These are phyloP conservation scores for Nakaseomyces nivariensis DNA, from an alignment of 1,139 yeast species.

Conservation along the genomic window DNA sequence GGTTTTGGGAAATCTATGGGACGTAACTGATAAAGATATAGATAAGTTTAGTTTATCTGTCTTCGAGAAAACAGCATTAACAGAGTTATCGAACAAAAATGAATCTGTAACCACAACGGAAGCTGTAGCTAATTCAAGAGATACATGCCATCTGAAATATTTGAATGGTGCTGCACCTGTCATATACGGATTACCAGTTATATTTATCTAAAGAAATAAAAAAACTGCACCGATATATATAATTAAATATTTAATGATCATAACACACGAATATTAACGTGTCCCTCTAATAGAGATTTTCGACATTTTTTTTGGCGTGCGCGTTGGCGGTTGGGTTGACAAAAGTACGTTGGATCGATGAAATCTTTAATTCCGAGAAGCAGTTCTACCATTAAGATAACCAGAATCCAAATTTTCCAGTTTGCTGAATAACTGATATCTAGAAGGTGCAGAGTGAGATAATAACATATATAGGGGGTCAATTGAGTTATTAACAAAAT, in stretches of 20 bases:
- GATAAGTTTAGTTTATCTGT: constrained; percentile 61
- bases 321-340: not conserved
- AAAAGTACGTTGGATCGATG: not conserved
- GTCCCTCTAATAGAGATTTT: not conserved
- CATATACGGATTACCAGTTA: constrained; percentile 61
- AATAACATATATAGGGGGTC: too few species aligned
- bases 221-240: not conserved
- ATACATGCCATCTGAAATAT: constrained; percentile 51
- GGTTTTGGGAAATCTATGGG: constrained; percentile 87
- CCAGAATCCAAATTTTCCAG: too few species aligned
- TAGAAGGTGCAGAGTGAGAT: too few species aligned
- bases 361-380: too few species aligned
- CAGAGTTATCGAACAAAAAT: constrained; percentile 4
- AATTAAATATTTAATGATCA: not conserved
- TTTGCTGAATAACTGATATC: too few species aligned
- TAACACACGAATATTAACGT: not conserved
- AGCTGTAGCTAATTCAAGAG: constrained; percentile 52
- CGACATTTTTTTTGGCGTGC: not conserved
- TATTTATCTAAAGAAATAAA: constrained; percentile 4
- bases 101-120: constrained; percentile 6
- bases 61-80: constrained; percentile 54
- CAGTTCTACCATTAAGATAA: too few species aligned
- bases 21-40: constrained; percentile 91
- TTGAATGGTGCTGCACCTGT: constrained; percentile 80
- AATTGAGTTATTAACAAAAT: too few species aligned